These are phyloP conservation scores for Gnetum montanum DNA, from an alignment of 75 land plant genomes.

Conservation along the genomic window DNA sequence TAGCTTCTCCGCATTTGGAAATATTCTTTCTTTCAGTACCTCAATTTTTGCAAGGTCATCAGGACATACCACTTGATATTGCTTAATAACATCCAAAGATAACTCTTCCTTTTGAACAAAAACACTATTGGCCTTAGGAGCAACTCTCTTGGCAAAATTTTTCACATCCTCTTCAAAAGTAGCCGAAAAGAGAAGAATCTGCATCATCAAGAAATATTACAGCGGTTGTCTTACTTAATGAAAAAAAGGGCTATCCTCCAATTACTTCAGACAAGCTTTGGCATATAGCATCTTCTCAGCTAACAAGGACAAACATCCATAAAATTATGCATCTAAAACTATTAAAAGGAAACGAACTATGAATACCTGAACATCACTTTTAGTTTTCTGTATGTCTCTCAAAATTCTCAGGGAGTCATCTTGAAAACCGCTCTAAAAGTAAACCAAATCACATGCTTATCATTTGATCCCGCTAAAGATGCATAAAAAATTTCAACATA, in stretches of 20 bases:
- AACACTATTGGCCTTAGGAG: constrained; percentile 51
- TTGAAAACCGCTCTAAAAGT: constrained; percentile 88
- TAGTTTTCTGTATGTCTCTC: constrained; percentile 44
- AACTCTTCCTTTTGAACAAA: constrained; percentile 92
- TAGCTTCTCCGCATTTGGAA: constrained; percentile 73
- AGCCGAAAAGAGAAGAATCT: constrained; percentile 91
- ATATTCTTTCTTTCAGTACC: constrained; percentile 77
- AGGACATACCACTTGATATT: constrained; percentile 79
- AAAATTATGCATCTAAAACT: not conserved
- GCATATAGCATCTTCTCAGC: too few relatives aligned
- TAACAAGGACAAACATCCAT: not conserved
- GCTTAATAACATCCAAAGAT: constrained; percentile 74
- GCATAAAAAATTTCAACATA: too few relatives aligned
- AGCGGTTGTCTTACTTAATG: too few relatives aligned
- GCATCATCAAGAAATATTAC: too few relatives aligned
- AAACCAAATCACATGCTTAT: too few relatives aligned
- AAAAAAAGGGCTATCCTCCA: too few relatives aligned
- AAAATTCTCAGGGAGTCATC: constrained; percentile 78
- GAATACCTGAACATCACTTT: constrained; percentile 59
- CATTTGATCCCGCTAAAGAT: too few relatives aligned
- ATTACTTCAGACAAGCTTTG: too few relatives aligned
- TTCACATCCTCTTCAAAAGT: constrained; percentile 86
- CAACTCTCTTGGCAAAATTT: constrained; percentile 38
- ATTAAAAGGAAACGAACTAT: not conserved
- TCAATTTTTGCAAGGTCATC: constrained; percentile 58